Evolutionary conservation across 1,284 basidiomycete genomes (phyloP).

Genomic region (Xerocomus amazonicus): DNA sequence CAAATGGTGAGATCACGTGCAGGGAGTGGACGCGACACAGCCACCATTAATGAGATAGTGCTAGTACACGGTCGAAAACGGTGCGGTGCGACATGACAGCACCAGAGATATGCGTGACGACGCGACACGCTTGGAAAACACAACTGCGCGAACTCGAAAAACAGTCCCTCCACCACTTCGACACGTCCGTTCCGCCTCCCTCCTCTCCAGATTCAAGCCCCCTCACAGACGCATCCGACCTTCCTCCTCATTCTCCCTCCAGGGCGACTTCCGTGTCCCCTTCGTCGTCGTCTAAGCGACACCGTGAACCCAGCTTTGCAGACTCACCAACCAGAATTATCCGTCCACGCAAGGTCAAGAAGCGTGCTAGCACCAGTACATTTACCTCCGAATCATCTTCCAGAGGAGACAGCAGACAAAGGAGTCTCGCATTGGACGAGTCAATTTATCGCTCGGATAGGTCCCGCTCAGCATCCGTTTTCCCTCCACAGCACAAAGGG

Average conservation of each 20-base stretch:
- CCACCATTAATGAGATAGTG: slow-evolving; percentile 3
- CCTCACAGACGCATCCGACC: slow-evolving; percentile 27
- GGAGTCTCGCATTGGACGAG: slow-evolving; percentile 28
- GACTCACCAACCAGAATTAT: not conserved
- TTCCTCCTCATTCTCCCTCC: slow-evolving; percentile 17
- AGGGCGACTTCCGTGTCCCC: slow-evolving; percentile 24
- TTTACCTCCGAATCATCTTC: slow-evolving; percentile 24
- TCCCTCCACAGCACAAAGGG: slow-evolving; percentile 12
- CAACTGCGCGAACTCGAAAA: slow-evolving; percentile 17
- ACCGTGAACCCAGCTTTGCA: slow-evolving; percentile 15
- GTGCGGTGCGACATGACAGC: slow-evolving; percentile 5
- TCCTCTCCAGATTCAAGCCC: slow-evolving; percentile 26
- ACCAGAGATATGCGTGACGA: slow-evolving; percentile 25
- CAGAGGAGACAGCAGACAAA: slow-evolving; percentile 20
- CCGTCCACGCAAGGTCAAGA: slow-evolving; percentile 26
- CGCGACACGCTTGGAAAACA: slow-evolving; percentile 26
- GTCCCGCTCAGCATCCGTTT: slow-evolving; percentile 35
- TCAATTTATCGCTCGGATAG: slow-evolving; percentile 31
- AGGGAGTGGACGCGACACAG: not conserved
- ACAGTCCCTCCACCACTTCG: not conserved
- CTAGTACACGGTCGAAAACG: not conserved
- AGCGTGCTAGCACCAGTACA: slow-evolving; percentile 19
- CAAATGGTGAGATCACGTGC: not conserved
- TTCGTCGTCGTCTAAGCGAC: slow-evolving; percentile 29
- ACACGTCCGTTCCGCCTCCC: slow-evolving; percentile 3